Evolutionary conservation across 768 basidiomycete genomes (phyloP), one percentile per base, ranked within the genome.

Genomic region (Rhodotorula graminis): DNA sequence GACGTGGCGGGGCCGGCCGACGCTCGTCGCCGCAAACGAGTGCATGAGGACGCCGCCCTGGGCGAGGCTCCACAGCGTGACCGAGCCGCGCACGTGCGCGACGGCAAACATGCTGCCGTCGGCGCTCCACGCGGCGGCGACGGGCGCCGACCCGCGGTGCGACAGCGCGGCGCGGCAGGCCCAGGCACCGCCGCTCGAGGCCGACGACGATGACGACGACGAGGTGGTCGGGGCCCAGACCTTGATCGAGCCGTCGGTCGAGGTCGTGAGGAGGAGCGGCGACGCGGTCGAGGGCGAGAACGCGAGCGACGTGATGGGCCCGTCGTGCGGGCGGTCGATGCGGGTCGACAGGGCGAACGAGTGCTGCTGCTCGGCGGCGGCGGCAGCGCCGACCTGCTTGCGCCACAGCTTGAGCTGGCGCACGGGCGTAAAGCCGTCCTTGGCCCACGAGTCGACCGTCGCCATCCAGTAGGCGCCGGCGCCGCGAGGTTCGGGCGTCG

Each of bases 351-450:
- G 85, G 16, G 75, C 46, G 69, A 82, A 83, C 37, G 80, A 12
- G 6, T 79, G 65, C 6, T 5, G 19, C n/a, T 2, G 44, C 61
- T 49, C 40, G 46, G 44, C 29, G 10, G 15, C 16, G 14, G 27
- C 6, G 42, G 49, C 25, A 50, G 50, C 19, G 78, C 76, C 67
- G 15, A 67, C 75, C 21, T 89, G 87, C 91, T 93, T 95, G 67
- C 82, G 83, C 95, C 96, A 99, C 47, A 97, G 81, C 82, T 98
- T 98, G 67, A 99, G 84, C 79, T 89, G 89, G 44, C 88, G 84
- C 81, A 89, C 92, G 40, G 83, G 83, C 73, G 84, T 87, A 81
- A 88, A 88, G 21, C 86, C 87, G 56, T 89, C 88, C 11, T 85
- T 88, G 67, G 87, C 85, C 66, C 93, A 86, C 44, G 82, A 81